These are phyloP conservation scores for Metschnikowia dekortorum DNA, from an alignment of 805 yeast species.

Conservation along the genomic window DNA sequence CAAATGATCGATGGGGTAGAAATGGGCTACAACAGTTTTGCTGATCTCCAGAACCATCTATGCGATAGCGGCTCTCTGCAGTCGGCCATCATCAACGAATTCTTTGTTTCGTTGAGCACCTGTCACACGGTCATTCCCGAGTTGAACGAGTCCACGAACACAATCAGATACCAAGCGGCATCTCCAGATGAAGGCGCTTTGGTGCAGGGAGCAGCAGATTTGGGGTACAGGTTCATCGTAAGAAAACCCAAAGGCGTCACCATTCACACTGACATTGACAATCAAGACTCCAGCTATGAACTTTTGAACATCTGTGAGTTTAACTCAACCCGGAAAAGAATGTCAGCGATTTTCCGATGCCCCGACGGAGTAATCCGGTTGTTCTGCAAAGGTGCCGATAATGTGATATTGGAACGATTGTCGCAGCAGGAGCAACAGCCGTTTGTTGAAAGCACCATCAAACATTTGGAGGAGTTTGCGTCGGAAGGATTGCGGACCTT, in stretches of 20 bases:
- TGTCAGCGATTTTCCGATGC: slow-evolving; percentile 91
- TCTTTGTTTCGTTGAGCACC: slow-evolving; percentile 77
- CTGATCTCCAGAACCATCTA: slow-evolving; percentile 50
- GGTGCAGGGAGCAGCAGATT: slow-evolving; percentile 89
- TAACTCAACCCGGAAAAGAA: slow-evolving; percentile 94
- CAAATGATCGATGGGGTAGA: slow-evolving; percentile 72
- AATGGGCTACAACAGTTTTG: slow-evolving; percentile 71
- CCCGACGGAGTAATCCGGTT: slow-evolving; percentile 90
- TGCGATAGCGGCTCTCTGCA: slow-evolving; percentile 43
- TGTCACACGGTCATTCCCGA: slow-evolving; percentile 99
- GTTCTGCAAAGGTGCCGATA: slow-evolving; percentile 97
- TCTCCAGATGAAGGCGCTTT: slow-evolving; percentile 99
- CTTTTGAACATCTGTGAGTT: slow-evolving; percentile 90
- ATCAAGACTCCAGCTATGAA: slow-evolving; percentile 58
- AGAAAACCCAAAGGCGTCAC: slow-evolving; percentile 83
- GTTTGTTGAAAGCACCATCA: slow-evolving; percentile 75
- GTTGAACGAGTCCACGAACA: slow-evolving; percentile 48
- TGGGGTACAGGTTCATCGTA: slow-evolving; percentile 80
- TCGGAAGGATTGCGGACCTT: slow-evolving; percentile 92
- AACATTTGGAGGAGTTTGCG: slow-evolving; percentile 94
- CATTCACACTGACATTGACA: slow-evolving; percentile 49
- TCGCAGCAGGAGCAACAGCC: slow-evolving; percentile 57
- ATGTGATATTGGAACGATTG: slow-evolving; percentile 86
- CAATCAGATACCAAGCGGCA: slow-evolving; percentile 93
- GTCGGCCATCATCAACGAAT: slow-evolving; percentile 58